Base-by-base conservation (phyloP, 306 rosid genomes). In the Spatholobus suberectus region DNA sequence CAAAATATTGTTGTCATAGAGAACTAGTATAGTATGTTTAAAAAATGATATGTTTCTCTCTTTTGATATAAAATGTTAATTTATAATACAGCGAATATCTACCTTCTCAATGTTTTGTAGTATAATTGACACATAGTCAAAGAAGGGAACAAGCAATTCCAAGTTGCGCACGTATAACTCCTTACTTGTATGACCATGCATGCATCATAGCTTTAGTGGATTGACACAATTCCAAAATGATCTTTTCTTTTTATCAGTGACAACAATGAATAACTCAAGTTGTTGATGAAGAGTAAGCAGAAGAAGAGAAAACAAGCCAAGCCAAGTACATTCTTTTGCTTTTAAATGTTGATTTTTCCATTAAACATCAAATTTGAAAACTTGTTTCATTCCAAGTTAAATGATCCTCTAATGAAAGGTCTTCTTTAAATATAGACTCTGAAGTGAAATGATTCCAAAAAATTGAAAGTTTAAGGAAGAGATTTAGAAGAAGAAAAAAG, bases 71-170 rank as follows among this genome's bases (percentile, higher is more conserved):
- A 80, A 82, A 82, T 15, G 72, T 52, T 24, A 71, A 47, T 78
- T 62, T 62, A 68, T 29, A 24, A 41, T n/a, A n/a, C n/a, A n/a
- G n/a, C n/a, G 80, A 47, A 35, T 32, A 55, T 66, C 61, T 87
- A 95, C 98, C 98, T 95, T 92, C 47, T 84, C 87, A 57, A 95
- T 93, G 52, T 83, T 89, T 84, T 88, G 84, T 57, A 93, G 88
- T 75, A 79, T 77, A 82, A 95, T 88, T 23, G 98, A 93, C 0
- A 98, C 94, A 63, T 54, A 24, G 62, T 90, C 97, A 75, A 95
- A 89, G 91, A 93, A 95, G 78, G 97, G 98, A 85, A 93, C 97
- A 37, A 93, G 98, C 94, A 95, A 88, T 90, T 95, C 93, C 92
- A 95, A 84, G 95, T 95, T 95, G 87, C 90, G 90, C 8, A 89